Percentiles rank a stretch among this genome's conserved stretches.
phyloP scores from a whole-genome alignment of 2,329 filamentous ascomycete species.

The Calcarisporium arbuscula region DNA sequence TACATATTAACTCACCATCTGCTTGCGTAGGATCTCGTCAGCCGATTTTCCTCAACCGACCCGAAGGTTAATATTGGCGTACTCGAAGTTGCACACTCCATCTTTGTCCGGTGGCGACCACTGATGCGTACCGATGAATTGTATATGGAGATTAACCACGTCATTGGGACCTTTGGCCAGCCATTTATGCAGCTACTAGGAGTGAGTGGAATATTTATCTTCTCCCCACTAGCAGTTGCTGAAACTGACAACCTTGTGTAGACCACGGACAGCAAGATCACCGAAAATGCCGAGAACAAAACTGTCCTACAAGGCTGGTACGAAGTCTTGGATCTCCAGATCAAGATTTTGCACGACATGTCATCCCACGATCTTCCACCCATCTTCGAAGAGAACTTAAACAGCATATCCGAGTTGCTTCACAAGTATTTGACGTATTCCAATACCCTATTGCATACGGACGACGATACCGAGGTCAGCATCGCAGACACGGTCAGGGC shows the following conservation, averaged over 20 bases:
- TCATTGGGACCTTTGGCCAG: conserved; percentile 74
- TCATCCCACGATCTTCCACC: conserved; percentile 96
- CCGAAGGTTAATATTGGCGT: conserved; percentile 87
- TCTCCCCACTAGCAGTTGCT: not conserved
- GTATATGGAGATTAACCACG: conserved; percentile 94
- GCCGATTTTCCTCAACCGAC: conserved; percentile 75
- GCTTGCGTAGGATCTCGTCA: conserved; percentile 69
- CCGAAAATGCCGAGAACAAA: conserved; percentile 70
- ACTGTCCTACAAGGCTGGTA: conserved; percentile 70
- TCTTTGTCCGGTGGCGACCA: conserved; percentile 93
- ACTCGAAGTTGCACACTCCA: conserved; percentile 93
- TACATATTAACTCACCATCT: no score
- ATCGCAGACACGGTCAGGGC: conserved; percentile 82
- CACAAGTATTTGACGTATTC: conserved; percentile 92
- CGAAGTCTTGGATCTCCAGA: conserved; percentile 76
- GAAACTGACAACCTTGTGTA: conserved; percentile 23
- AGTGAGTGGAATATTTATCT: conserved; percentile 41
- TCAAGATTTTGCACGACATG: conserved; percentile 92
- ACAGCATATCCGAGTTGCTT: conserved; percentile 68
- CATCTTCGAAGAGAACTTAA: conserved; percentile 84
- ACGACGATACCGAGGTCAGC: conserved; percentile 85
- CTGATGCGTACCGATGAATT: conserved; percentile 89
- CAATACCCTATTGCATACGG: conserved; percentile 73
- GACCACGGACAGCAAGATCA: conserved; percentile 65
- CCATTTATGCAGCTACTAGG: conserved; percentile 78